Evolutionary conservation across 495 filamentous ascomycete genomes (phyloP), one percentile per base, ranked within the genome.

Genomic region (Chaetomium tenue): DNA sequence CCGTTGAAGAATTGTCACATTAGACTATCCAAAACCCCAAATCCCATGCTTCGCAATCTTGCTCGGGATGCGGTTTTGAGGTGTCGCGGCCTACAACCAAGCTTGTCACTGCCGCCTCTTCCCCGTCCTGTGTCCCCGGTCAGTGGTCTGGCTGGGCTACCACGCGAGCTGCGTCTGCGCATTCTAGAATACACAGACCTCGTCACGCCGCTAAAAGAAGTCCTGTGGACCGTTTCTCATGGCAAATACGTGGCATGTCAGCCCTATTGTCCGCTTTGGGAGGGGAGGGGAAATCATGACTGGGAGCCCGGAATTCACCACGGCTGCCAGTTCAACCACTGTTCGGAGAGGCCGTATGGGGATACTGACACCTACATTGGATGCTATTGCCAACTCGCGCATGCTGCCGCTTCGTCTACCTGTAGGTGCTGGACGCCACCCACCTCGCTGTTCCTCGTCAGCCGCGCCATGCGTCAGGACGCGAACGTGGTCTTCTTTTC

Each of bases 401-500:
- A 66, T 58, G 9, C 37, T 3, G 42, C 58, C 20, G 22, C 39
- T 23, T 66, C 58, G 33, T 61, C 57, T 0, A 61, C 58, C 9
- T 66, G 64, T 51, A 3, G 30, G 2, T 64, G 63, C 46, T 64
- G 54, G 63, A 55, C 33, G 44, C 30, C 63, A 16, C 63, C 63
- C 26, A 26, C 55, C 15, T 15, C 42, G 18, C 55, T 64, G 26
- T 59, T 58, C 50, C 54, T 64, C 46, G 30, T 59, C 22, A 54
- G 55, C 55, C 54, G 55, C 33, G 12, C 47, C 16, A 46, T 64
- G 5, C 25, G 18, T 30, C 13, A 54, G 11, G 63, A 64, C 33
- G 63, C 63, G 5, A 26, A n/a, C 26, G 7, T 48, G 22, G 46
- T 64, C 55, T 64, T 64, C 63, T 64, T 64, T 25, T 53, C 55